Base-by-base conservation (phyloP, 805 yeast species). In the Blastobotrys mokoenaii region DNA sequence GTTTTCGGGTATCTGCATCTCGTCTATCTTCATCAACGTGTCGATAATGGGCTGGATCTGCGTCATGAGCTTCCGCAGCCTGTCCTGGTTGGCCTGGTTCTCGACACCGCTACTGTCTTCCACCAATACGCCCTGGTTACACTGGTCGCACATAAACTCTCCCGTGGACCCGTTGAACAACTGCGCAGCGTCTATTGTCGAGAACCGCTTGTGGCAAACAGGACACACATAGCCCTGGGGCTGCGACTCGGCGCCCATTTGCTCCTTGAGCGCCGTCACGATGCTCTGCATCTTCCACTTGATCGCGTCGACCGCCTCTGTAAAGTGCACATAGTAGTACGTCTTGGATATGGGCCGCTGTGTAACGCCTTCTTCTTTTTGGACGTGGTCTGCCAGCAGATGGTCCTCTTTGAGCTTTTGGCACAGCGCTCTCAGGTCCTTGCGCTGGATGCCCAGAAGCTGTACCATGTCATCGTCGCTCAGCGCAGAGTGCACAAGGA, bases 141-240 rank as follows among this genome's bases (percentile, higher is more conserved):
- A 93, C 40, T 84, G 74, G 33, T 85, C 87, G 62, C 98, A 93
- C 25, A 84, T 62, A 57, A 90, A 94, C 46, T 80, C 82, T 43
- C 84, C 79, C 55, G 77, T 77, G 57, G 85, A 96, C 45, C 82
- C 87, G 53, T 87, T 82, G 49, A 85, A 66, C 48, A 87, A 63
- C 12, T 95, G 77, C 15, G 90, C 79, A 2, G 95, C 96, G 61
- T 93, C 97, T 51, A 93, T 62, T 53, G 93, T 86, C 5, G 89
- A 74, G 57, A 82, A 89, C 61, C 84, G 82, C 15, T 84, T 76
- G 43, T 78, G 76, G 66, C 98, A 93, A 18, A 82, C 69, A 7
- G 95, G 89, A 61, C 98, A 93, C 48, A 85, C 74, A 60, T 84
- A 93, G 2, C 97, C 98, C 58, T 93, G 95, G 1, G 97, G 95